Evolutionary conservation across 169 alveolate species (phyloP).

Genomic region (Cryptosporidium viatorum): DNA sequence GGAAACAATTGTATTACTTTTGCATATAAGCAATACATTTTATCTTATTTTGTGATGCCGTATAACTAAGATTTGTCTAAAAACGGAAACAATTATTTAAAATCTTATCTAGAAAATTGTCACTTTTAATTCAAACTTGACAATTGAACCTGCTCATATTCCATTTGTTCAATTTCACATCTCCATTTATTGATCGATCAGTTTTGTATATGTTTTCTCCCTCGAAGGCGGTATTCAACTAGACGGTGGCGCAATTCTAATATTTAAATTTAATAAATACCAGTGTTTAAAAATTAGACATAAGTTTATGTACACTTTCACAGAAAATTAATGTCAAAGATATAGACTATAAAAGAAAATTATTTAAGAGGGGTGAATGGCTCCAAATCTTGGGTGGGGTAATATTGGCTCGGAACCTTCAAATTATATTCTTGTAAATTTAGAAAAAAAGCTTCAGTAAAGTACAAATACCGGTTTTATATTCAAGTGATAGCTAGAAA

Average conservation of each 20-base stretch:
- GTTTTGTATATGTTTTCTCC: background rate
- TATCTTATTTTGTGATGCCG: background rate
- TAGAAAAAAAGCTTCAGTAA: background rate
- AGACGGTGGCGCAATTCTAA: slow-evolving; percentile 4
- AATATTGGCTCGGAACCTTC: background rate
- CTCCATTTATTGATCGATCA: background rate
- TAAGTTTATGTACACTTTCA: background rate
- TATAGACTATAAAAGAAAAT: background rate
- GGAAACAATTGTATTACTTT: too few species aligned
- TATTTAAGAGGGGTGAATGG: slow-evolving; percentile 11
- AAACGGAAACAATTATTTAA: background rate
- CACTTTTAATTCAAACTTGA: background rate
- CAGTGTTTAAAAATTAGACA: slow-evolving; percentile 3
- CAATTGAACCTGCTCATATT: background rate
- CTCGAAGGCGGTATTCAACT: slow-evolving; percentile 27
- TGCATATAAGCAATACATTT: too few species aligned
- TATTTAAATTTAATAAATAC: background rate
- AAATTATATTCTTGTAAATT: background rate
- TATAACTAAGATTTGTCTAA: too few species aligned
- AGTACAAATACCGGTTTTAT: slow-evolving; percentile 6
- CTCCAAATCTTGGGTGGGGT: slow-evolving; percentile 32
- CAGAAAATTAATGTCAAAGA: slow-evolving; percentile 21
- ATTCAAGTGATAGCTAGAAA: slow-evolving; percentile 18
- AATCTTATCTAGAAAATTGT: background rate
- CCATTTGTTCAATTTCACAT: background rate